Evolutionary conservation across 2,329 filamentous ascomycete genomes (phyloP).

Genomic region (Hawksworthiomyces lignivorus): DNA sequence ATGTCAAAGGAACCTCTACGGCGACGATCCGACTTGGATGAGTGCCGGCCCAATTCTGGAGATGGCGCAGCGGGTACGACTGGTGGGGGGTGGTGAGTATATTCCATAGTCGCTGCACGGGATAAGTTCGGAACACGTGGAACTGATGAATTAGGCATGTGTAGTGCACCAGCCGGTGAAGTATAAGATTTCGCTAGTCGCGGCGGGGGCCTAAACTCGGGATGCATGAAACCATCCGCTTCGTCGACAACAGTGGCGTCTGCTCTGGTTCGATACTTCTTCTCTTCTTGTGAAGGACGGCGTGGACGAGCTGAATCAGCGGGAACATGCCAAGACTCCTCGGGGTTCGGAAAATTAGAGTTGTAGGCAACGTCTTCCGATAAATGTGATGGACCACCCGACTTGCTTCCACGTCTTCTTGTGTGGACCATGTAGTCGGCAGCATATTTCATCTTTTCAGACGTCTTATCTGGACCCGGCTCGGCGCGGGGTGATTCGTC

Average conservation of each 20-base stretch:
- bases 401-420: constrained; percentile 14
- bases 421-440: constrained; percentile 15
- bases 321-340: constrained; percentile 8
- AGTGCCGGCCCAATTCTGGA: constrained; percentile 7
- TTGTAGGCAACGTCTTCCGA: constrained; percentile 5
- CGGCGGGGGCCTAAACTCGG: constrained; percentile 15
- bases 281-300: constrained; percentile 16
- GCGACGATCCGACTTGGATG: constrained; percentile 12
- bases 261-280: constrained; percentile 2
- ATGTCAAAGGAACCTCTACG: constrained; percentile 14
- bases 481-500: constrained; percentile 11
- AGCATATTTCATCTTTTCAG: constrained; percentile 13
- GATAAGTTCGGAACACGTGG: constrained; percentile 11
- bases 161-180: constrained; percentile 13
- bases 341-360: constrained; percentile 14
- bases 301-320: constrained; percentile 5
- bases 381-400: not conserved
- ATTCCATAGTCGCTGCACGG: constrained; percentile 17
- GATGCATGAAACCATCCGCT: constrained; percentile 11
- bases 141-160: constrained; percentile 13
- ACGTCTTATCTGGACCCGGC: constrained; percentile 7
- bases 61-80: constrained; percentile 8
- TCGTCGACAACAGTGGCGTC: constrained; percentile 4
- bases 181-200: constrained; percentile 21
- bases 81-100: constrained; percentile 6